These are phyloP conservation scores for Trichosporon inkin DNA, from an alignment of 1,284 basidiomycete species.

Conservation along the genomic window DNA sequence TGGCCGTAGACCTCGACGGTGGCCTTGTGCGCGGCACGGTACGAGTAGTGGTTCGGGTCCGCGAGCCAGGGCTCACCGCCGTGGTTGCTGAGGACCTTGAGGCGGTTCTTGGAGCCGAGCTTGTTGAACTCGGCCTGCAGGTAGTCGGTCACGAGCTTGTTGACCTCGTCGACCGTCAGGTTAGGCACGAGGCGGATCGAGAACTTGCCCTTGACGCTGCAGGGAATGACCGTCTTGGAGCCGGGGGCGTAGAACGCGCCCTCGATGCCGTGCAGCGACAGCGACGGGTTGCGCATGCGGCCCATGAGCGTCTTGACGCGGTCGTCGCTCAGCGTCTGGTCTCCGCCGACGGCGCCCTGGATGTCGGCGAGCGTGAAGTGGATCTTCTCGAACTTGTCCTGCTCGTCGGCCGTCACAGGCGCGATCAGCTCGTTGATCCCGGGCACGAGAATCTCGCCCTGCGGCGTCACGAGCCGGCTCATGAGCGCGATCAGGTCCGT, in stretches of 20 bases:
- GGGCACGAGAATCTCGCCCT: conserved; percentile 83
- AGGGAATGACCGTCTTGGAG: conserved; percentile 92
- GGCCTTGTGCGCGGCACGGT: conserved; percentile 77
- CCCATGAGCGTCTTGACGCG: conserved; percentile 64
- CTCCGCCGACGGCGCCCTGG: conserved; percentile 70
- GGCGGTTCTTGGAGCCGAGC: conserved; percentile 74
- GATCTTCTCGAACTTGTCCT: conserved; percentile 65
- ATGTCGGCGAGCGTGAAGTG: conserved; percentile 71
- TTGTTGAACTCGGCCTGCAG: conserved; percentile 75
- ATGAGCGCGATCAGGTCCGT: conserved; percentile 58
- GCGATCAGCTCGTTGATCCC: conserved; percentile 87
- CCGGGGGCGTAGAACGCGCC: conserved; percentile 86
- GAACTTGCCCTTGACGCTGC: conserved; percentile 84
- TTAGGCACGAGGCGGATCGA: conserved; percentile 83
- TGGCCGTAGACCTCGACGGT: conserved; percentile 70
- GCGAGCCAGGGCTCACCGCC: conserved; percentile 85
- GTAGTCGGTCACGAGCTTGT: conserved; percentile 68
- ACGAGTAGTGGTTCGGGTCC: conserved; percentile 77
- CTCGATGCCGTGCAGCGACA: conserved; percentile 94
- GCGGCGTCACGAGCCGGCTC: conserved; percentile 72
- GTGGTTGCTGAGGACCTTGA: conserved; percentile 65
- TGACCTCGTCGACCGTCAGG: conserved; percentile 68
- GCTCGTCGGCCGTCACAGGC: conserved; percentile 70
- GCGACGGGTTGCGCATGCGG: conserved; percentile 62
- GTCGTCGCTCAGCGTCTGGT: conserved; percentile 71